Evolutionary conservation across 2,329 filamentous ascomycete species (phyloP).

Genomic region (Endoconidiophora laricicola): DNA sequence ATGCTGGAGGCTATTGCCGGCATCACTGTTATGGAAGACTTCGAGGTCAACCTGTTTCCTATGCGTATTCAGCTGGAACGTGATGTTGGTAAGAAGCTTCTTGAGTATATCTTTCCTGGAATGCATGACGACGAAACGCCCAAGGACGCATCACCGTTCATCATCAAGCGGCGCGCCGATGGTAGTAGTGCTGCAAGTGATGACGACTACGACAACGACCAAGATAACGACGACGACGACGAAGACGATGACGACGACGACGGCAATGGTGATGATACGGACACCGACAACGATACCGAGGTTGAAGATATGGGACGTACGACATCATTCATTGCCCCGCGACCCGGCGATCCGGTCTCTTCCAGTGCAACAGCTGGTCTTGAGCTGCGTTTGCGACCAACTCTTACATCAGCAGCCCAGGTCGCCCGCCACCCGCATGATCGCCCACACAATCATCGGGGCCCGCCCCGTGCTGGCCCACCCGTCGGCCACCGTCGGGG

Average conservation of each 20-base stretch:
- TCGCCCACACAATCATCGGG: neutral
- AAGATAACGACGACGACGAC: slow-evolving; percentile 28
- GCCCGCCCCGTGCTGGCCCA: neutral
- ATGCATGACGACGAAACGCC: slow-evolving; percentile 39
- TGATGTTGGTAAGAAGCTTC: slow-evolving; percentile 80
- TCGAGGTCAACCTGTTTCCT: slow-evolving; percentile 85
- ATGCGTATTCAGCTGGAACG: slow-evolving; percentile 87
- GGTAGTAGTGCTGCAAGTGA: slow-evolving; percentile 17
- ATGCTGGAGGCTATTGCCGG: slow-evolving; percentile 97
- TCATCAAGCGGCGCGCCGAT: slow-evolving; percentile 25
- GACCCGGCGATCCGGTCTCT: slow-evolving; percentile 2
- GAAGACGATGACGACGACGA: slow-evolving; percentile 19
- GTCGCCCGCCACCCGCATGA: neutral
- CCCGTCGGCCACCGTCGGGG: slow-evolving; percentile 6
- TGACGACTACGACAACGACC: slow-evolving; percentile 26
- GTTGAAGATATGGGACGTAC: slow-evolving; percentile 34
- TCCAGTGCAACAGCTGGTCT: slow-evolving; percentile 21
- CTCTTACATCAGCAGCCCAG: slow-evolving; percentile 36
- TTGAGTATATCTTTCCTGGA: slow-evolving; percentile 94
- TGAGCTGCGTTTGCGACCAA: slow-evolving; percentile 69
- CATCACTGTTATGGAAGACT: slow-evolving; percentile 92
- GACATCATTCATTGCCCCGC: slow-evolving; percentile 41
- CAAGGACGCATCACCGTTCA: slow-evolving; percentile 45
- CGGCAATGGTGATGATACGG: neutral
- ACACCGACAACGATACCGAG: slow-evolving; percentile 3